Evolutionary conservation across 2,329 filamentous ascomycete genomes (phyloP).

Genomic region (Aspergillus sp.): DNA sequence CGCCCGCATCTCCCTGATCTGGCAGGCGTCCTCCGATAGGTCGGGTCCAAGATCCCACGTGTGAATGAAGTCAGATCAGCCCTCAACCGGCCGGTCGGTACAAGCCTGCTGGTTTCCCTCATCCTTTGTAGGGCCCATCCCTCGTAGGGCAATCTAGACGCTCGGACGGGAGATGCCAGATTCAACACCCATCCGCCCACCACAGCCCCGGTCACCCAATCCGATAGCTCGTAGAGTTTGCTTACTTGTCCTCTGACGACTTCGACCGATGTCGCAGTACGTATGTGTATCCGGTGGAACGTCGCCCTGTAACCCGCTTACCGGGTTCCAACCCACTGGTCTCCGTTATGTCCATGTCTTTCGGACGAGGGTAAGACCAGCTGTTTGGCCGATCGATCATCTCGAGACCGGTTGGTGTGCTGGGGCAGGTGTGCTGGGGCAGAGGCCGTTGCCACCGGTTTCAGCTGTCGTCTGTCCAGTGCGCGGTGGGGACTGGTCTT

Average conservation of each 20-base stretch:
- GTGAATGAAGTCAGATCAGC: too few species aligned
- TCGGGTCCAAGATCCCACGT: background rate
- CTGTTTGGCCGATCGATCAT: background rate
- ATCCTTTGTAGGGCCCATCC: too few species aligned
- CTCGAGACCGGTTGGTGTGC: background rate
- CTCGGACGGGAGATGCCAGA: too few species aligned
- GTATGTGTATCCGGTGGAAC: conserved; percentile 4
- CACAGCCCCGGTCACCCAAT: too few species aligned
- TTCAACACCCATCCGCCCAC: too few species aligned
- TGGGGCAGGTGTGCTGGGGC: background rate
- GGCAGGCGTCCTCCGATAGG: background rate
- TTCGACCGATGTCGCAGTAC: background rate
- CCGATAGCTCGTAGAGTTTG: too few species aligned
- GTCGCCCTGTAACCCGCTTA: conserved; percentile 14
- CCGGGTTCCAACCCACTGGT: background rate
- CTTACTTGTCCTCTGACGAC: background rate
- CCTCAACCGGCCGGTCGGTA: too few species aligned
- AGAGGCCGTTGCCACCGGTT: conserved; percentile 14
- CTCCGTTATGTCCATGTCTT: background rate
- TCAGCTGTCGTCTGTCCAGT: conserved; percentile 15
- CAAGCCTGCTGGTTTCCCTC: too few species aligned
- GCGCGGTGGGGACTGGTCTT: conserved; percentile 1
- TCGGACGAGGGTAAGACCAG: background rate
- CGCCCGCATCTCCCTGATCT: background rate
- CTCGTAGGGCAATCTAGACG: too few species aligned